Conservation (phyloP, 345 rosid genomes). For the Isatis tinctoria region DNA sequence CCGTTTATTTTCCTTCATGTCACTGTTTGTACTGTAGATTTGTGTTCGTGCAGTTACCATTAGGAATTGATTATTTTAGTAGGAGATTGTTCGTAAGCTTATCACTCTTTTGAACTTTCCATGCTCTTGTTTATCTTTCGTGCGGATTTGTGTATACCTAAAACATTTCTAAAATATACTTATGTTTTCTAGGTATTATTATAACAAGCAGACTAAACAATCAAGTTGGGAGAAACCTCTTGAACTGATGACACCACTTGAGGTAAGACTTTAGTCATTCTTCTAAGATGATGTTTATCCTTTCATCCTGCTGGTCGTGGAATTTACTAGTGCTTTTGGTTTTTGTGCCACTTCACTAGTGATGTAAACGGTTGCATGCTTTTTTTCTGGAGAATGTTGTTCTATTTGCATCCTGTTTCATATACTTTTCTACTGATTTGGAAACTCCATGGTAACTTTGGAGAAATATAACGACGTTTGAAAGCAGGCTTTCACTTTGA, state of each 20-base stretch:
- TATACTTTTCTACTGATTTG: conserved; percentile 43
- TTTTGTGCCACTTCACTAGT: conserved; percentile 4
- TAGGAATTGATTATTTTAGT: background rate
- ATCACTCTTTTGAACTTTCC: too few relatives aligned
- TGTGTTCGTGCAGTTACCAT: background rate
- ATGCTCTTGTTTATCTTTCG: background rate
- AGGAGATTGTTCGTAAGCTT: background rate
- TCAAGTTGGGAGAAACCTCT: conserved; percentile 98
- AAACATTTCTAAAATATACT: background rate
- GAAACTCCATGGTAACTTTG: conserved; percentile 49
- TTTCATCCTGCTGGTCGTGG: background rate
- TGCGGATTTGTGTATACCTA: background rate
- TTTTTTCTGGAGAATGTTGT: conserved; percentile 8
- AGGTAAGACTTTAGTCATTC: conserved; percentile 50
- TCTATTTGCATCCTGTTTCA: conserved; percentile 34
- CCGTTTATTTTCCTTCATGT: background rate
- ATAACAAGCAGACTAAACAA: conserved; percentile 87
- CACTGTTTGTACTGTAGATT: background rate
- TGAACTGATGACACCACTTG: conserved; percentile 94
- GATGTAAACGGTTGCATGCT: background rate
- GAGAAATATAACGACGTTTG: conserved; percentile 36
- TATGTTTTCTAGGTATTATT: conserved; percentile 66
- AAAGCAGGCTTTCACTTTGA: conserved; percentile 40
- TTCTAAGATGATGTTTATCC: background rate
- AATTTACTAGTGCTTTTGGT: conserved; percentile 5